phyloP scores from a whole-genome alignment of 768 basidiomycete species.

The Coprinellus micaceus region DNA sequence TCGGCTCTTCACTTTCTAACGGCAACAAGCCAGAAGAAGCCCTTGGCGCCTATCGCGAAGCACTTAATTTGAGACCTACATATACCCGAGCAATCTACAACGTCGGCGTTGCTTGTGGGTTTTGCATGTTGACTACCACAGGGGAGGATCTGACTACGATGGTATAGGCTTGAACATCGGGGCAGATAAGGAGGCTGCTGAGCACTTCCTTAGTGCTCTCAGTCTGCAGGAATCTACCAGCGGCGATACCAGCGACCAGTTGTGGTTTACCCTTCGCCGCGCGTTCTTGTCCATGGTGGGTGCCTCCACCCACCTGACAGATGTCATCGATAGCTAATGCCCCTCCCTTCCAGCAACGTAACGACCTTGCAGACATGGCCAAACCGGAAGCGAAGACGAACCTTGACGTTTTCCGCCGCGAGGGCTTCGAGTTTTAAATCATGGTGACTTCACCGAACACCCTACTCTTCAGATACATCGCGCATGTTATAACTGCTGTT shows the following conservation, averaged over 20 bases:
- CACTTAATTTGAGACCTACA: conserved; percentile 85
- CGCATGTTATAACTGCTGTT: too few species aligned
- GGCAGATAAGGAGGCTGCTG: conserved; percentile 91
- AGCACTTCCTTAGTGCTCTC: conserved; percentile 88
- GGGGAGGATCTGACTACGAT: conserved; percentile 7
- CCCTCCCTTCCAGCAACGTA: conserved; percentile 53
- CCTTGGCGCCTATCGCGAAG: conserved; percentile 83
- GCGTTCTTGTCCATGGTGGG: conserved; percentile 78
- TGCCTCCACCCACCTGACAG: conserved; percentile 11
- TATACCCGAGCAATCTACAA: conserved; percentile 98
- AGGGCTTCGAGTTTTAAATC: conserved; percentile 85
- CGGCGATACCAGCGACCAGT: conserved; percentile 72
- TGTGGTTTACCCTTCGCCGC: conserved; percentile 88
- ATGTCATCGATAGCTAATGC: neutral
- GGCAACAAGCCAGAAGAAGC: conserved; percentile 94
- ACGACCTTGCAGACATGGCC: conserved; percentile 77
- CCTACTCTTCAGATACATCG: neutral
- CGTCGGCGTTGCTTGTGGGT: conserved; percentile 94
- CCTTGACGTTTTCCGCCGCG: conserved; percentile 70
- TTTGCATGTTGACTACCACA: neutral
- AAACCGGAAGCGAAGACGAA: conserved; percentile 56
- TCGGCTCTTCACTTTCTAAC: conserved; percentile 93
- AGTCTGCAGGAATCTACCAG: conserved; percentile 69
- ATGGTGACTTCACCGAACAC: neutral
- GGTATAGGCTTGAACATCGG: conserved; percentile 88